Evolutionary conservation across 768 basidiomycete genomes (phyloP), one percentile per base, ranked within the genome.

Genomic region (Dentipellis sp.): DNA sequence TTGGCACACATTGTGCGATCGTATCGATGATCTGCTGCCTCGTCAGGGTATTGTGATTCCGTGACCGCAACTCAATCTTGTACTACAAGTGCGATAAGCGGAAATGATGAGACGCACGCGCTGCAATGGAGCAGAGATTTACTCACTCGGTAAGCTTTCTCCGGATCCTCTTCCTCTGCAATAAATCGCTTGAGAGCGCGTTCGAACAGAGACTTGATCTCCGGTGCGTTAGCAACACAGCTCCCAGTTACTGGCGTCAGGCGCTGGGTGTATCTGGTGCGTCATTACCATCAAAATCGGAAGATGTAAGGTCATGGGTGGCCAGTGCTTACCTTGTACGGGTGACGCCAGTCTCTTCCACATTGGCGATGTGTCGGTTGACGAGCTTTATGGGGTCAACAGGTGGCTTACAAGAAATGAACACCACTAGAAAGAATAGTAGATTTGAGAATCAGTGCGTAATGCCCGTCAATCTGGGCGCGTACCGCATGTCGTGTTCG

Each of bases 401-500:
- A 0, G 90, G 90, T 1, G 82, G 74, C 67, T 80, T 86, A 67
- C 87, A 91, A 10, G 88, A 84, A 47, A 93, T 85, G 67, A 90
- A 91, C 23, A 89, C 71, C 12, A 91, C 90, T 92, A 29, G 29
- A 3, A 29, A 29, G 6, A 29, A 29, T 48, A 12, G 11, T 7
- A 40, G 36, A 16, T 16, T 11, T 37, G 35, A 11, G 38, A 1
- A 16, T 10, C 6, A 37, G 17, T 39, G 36, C 48, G 52, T 16
- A 9, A 42, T 29, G 48, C 39, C 19, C 36, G 55, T 21, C 37
- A 16, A 59, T 22, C 10, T 19, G n/a, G 19, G 45, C 29, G 35
- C 77, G 38, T 66, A 91, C 90, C 82, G 56, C 90, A 93, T 45
- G 82, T 79, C 0, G 89, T 91, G 64, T 88, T 84, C 3, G 88